Base-by-base conservation (phyloP, 2,329 filamentous ascomycete species). In the Bipolaris cookei region DNA sequence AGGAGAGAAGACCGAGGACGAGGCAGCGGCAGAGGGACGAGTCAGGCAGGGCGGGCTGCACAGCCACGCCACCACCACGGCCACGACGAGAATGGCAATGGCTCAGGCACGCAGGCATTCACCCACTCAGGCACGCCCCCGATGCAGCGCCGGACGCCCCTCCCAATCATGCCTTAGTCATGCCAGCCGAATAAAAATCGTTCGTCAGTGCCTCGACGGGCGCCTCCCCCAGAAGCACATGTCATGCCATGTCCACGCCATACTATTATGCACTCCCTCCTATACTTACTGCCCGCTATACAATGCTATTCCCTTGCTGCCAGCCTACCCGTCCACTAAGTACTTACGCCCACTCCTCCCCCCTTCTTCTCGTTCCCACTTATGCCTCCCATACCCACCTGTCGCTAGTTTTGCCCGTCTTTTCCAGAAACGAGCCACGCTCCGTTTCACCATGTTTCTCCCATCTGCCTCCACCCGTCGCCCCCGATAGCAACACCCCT, bases 101-200 rank as follows among this genome's bases (percentile, higher is more conserved):
- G 37, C 37, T 39, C 18, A 34, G 11, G 37, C 37, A 39, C 18
- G 23, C 23, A 23, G 23, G 23, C 23, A 23, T 58, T 54, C 49
- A 49, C 51, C 58, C 55, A 55, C 58, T 54, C 61, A 50, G 47
- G 58, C 61, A 54, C 59, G 56, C 41, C 46, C 54, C 61, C 42
- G 32, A 39, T 51, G 45, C 42, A 54, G 34, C 23, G 53, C 51
- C 45, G 39, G 41, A 41, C 50, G 51, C 55, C 23, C 54, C 43
- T 51, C 42, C 49, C 25, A 45, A 30, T 30, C 56, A 45, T 50
- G 34, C 37, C 35, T 20, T 45, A 14, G 16, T 43, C 35, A n/a
- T 21, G 13, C 43, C 14, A 41, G 38, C 13, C 14, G 23, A 25
- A 6, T 20, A 6, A 10, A 44, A 44, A 13, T 16, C 42, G 21